Evolutionary conservation across 345 rosid species (phyloP), one percentile per base, ranked within the genome.

Genomic region (Pistacia vera): DNA sequence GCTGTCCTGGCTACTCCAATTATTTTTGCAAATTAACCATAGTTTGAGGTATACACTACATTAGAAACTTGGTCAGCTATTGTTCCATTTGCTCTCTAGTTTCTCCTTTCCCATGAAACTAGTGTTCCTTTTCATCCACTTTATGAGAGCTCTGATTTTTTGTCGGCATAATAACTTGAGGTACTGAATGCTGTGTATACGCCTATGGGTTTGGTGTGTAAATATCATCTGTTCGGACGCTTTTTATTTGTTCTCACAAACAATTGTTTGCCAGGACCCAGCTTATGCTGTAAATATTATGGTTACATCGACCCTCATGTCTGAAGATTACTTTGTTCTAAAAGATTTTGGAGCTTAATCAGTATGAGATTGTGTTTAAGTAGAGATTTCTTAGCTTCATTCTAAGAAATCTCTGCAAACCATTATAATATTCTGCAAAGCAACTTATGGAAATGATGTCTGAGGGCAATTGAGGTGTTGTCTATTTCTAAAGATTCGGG

Each of bases 1-100:
- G 36, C 36, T 75, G 76, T 79, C 70, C 56, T 75, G 30, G 54
- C 69, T 68, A 66, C 52, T 48, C 59, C 12, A 46, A 33, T 75
- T 36, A n/a, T 68, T 75, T 17, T 75, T 63, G 46, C 60, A 4
- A 18, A 54, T 54, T 54, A 18, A 12, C 46, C 46, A 18, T 25
- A 20, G 16, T 10, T 62, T 75, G 59, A 54, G 36, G 60, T 62
- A 10, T 46, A 41, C 60, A 12, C 16, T 62, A 22, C 52, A 49
- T 68, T 75, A 17, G 33, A 44, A 58, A 41, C 49, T 22, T 17
- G 5, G 58, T 18, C 20, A 63, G 60, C 60, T 66, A 9, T 28
- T 78, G 25, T n/a, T 65, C 17, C 5, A 6, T 68, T 52, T 51
- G 30, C 63, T 57, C 48, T 33, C 46, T 41, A 41, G 46, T 41